Evolutionary conservation across 106 monocot genomes (phyloP).

Genomic region (Dendrobium catenatum): DNA sequence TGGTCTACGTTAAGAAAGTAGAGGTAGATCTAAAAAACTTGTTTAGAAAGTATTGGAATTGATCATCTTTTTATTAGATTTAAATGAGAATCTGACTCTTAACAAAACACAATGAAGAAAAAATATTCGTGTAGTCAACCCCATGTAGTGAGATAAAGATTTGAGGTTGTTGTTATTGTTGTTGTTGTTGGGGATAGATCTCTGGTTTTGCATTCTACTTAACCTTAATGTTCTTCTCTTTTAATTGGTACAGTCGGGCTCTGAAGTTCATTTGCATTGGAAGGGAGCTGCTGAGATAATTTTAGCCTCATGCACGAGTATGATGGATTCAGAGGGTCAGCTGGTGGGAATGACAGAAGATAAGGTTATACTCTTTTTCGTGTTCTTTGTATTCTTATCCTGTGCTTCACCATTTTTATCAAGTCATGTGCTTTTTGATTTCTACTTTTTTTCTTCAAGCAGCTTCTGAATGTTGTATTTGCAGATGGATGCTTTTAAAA

Average conservation of each 20-base stretch:
- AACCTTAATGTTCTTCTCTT: not conserved
- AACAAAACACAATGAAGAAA: no score
- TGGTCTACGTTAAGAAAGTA: no score
- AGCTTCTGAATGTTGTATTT: not conserved
- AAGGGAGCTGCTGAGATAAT: slow-evolving; percentile 87
- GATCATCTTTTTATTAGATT: no score
- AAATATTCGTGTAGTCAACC: no score
- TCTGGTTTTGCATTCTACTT: not conserved
- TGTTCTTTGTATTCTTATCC: not conserved
- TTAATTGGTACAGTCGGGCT: slow-evolving; percentile 21
- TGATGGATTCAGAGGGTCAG: slow-evolving; percentile 43
- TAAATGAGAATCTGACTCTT: no score
- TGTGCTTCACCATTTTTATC: not conserved
- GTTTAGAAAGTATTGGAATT: no score
- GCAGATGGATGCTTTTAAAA: slow-evolving; percentile 50
- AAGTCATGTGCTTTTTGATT: not conserved
- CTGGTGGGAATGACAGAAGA: slow-evolving; percentile 31
- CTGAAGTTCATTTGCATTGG: slow-evolving; percentile 64
- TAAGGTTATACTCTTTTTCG: slow-evolving; percentile 23
- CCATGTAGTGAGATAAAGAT: no score
- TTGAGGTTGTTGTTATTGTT: no score
- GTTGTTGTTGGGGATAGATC: no score
- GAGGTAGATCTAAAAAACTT: no score
- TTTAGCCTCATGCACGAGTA: slow-evolving; percentile 50
- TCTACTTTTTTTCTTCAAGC: not conserved